Evolutionary conservation across 805 yeast genomes (phyloP).

Genomic region (Metschnikowia kunwiensis): DNA sequence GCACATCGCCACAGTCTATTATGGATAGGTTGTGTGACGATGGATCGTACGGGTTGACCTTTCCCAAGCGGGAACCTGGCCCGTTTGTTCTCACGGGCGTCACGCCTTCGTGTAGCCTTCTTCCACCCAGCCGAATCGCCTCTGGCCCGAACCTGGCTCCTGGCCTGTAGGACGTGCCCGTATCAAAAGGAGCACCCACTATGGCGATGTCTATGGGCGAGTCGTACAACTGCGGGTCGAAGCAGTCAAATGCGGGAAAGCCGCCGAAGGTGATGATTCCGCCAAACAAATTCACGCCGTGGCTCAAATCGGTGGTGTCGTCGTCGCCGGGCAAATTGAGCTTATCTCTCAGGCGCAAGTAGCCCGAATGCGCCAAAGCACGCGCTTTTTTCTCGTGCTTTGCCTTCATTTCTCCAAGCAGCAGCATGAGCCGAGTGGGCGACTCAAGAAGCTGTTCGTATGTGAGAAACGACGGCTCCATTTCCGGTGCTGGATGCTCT

Average conservation of each 20-base stretch:
- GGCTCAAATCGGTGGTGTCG: slow-evolving; percentile 30
- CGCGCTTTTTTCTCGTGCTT: slow-evolving; percentile 7
- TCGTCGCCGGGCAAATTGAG: slow-evolving; percentile 33
- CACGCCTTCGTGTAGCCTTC: slow-evolving; percentile 44
- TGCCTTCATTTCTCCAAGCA: slow-evolving; percentile 3
- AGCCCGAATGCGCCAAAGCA: slow-evolving; percentile 14
- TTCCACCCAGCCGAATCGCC: slow-evolving; percentile 45
- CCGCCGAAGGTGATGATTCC: slow-evolving; percentile 58
- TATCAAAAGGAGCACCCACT: slow-evolving; percentile 59
- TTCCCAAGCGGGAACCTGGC: slow-evolving; percentile 33
- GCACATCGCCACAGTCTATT: slow-evolving; percentile 68
- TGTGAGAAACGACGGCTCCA: not conserved
- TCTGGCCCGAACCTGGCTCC: slow-evolving; percentile 62
- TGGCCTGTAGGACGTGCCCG: slow-evolving; percentile 53
- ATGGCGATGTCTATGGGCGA: slow-evolving; percentile 47
- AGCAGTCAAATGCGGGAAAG: slow-evolving; percentile 46
- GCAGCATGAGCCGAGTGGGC: slow-evolving; percentile 4
- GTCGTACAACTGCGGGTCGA: slow-evolving; percentile 28
- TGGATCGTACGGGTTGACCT: slow-evolving; percentile 52
- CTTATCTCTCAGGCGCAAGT: slow-evolving; percentile 19
- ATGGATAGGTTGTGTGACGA: slow-evolving; percentile 31
- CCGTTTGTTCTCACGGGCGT: slow-evolving; percentile 27
- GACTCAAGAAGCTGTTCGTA: slow-evolving; percentile 1
- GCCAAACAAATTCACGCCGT: slow-evolving; percentile 32
- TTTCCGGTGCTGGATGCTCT: not conserved